Evolutionary conservation across 441 rosid genomes (phyloP), one percentile per base, ranked within the genome.

Genomic region (Erodium moschatum): DNA sequence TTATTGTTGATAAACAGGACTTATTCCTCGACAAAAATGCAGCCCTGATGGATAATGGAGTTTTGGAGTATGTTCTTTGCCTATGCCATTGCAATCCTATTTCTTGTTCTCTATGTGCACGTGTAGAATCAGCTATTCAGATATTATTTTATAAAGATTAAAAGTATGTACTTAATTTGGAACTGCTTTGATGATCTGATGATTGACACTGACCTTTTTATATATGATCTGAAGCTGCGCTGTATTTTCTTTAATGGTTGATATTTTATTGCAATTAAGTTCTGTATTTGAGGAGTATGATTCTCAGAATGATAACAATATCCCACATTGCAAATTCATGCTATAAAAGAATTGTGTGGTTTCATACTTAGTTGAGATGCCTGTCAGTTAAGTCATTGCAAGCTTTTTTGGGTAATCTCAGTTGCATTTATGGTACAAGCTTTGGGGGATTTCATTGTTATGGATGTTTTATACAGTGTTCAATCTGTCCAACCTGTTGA

Each of bases 21-120:
- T 74, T 89, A 69, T 83, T 87, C 77, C 80, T 81, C 52, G 89
- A 83, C 77, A 87, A 85, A 82, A 82, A 70, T 78, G 77, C 77
- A 52, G 76, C 75, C 63, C 70, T 78, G 16, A 75, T 70, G 68
- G 76, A 76, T 71, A 86, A 69, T 81, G 87, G 62, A 76, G 75
- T 76, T 74, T 77, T 80, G 67, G 74, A 67, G 99, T 89, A 86
- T 76, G 90, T 66, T 54, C 70, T 67, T 66, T 67, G 31, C 56
- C 50, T 67, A 6, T 71, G 31, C 3, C 44, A 20, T 66, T 60
- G 3, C 35, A 31, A 15, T 64, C 9, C 44, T 35, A 38, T 67
- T 65, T 50, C 16, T 52, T 16, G 9, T 56, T 24, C 69, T 62
- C 31, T 13, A 31, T 40, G 40, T 46, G 65, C 35, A 11, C 27